phyloP scores from a whole-genome alignment of 208 protist species.

The Leishmania mexicana region DNA sequence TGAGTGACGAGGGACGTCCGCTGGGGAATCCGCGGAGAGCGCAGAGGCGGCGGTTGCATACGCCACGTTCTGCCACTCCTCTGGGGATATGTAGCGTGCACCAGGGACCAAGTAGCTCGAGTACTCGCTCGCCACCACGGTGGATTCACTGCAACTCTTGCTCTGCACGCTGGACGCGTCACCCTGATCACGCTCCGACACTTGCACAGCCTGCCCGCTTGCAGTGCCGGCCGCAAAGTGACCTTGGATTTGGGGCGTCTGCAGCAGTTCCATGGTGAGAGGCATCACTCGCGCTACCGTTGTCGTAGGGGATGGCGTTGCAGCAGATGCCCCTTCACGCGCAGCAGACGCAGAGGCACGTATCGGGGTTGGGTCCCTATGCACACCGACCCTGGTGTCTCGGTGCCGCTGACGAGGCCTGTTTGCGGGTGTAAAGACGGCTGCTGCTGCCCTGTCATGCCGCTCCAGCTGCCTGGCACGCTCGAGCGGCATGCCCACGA shows the following conservation, averaged over 20 bases:
- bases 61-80: constrained; percentile 24
- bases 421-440: neutral
- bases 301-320: neutral
- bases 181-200: neutral
- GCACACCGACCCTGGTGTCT: neutral
- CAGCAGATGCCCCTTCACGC: neutral
- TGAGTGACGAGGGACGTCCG: neutral
- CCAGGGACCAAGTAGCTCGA: constrained; percentile 41
- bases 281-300: constrained; percentile 13
- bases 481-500: constrained; percentile 69
- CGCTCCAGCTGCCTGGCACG: constrained; percentile 30
- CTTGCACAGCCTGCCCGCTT: neutral
- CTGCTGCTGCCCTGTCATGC: neutral
- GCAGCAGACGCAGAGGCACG: neutral
- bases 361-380: neutral
- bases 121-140: constrained; percentile 29
- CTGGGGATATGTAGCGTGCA: constrained; percentile 43
- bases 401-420: constrained; percentile 2
- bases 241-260: constrained; percentile 37
- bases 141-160: constrained; percentile 13
- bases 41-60: neutral
- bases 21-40: too few relatives aligned
- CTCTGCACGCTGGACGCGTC: neutral
- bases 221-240: constrained; percentile 1
- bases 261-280: constrained; percentile 38